A percentile compares a stretch with the other conserved stretches of the same genome.
Evolutionary conservation across 345 rosid species (phyloP).

Genomic region (Brassica juncea): DNA sequence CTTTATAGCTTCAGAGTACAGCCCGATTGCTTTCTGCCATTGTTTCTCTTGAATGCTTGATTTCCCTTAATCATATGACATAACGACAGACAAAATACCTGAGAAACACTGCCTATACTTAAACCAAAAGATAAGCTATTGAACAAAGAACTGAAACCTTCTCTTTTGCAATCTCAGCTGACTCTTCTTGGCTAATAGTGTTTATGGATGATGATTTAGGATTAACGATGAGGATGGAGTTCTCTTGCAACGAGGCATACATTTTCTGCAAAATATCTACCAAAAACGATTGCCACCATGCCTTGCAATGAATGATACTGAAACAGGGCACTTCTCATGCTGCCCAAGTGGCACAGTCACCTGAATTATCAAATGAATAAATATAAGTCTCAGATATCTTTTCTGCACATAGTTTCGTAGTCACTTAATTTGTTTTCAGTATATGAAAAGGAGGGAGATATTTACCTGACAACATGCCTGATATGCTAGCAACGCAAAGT

Average conservation of each 20-base stretch:
- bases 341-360: slow-evolving; percentile 72
- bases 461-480: slow-evolving; percentile 95
- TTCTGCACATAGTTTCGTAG: background rate
- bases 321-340: slow-evolving; percentile 70
- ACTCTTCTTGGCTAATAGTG: slow-evolving; percentile 49
- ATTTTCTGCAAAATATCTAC: slow-evolving; percentile 72
- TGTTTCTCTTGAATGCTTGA: slow-evolving; percentile 87
- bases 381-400: background rate
- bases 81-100: background rate
- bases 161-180: slow-evolving; percentile 88
- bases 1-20: slow-evolving; percentile 87
- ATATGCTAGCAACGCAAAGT: slow-evolving; percentile 83
- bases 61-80: slow-evolving; percentile 60
- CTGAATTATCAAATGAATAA: slow-evolving; percentile 42
- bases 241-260: slow-evolving; percentile 69
- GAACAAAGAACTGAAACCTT: slow-evolving; percentile 47
- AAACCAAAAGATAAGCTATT: slow-evolving; percentile 2
- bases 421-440: background rate
- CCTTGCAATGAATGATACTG: slow-evolving; percentile 79
- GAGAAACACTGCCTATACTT: background rate
- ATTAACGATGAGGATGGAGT: slow-evolving; percentile 49
- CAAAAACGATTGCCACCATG: slow-evolving; percentile 87
- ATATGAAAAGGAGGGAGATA: background rate
- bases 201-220: slow-evolving; percentile 45
- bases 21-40: slow-evolving; percentile 80